A percentile compares a stretch with the other conserved stretches of the same genome.
These are phyloP conservation scores for Debaryomyces subglobosus DNA, from an alignment of 1,139 yeast genomes.

Conservation along the genomic window DNA sequence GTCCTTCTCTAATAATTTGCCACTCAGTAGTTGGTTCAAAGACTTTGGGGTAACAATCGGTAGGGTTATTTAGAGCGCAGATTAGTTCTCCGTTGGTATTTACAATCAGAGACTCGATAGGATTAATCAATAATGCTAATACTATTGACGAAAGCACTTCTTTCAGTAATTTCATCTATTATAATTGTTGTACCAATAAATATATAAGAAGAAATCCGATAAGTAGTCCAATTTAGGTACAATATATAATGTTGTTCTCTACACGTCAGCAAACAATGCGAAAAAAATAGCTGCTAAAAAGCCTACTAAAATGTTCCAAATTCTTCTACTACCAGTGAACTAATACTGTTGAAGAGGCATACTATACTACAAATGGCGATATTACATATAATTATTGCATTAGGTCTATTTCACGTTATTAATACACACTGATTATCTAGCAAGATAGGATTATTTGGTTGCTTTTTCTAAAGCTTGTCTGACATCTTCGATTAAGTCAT, in stretches of 20 bases:
- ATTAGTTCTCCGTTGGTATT: conserved; percentile 31
- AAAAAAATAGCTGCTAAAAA: conserved; percentile 4
- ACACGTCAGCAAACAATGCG: conserved; percentile 8
- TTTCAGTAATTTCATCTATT: conserved; percentile 5
- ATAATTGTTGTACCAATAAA: background rate
- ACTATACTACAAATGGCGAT: background rate
- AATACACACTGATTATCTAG: background rate
- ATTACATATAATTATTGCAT: background rate
- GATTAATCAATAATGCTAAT: conserved; percentile 1
- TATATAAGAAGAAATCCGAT: background rate
- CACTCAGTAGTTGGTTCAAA: conserved; percentile 69
- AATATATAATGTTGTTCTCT: conserved; percentile 1
- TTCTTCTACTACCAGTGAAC: background rate
- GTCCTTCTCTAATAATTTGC: conserved; percentile 69
- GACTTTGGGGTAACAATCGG: conserved; percentile 63
- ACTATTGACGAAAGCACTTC: background rate
- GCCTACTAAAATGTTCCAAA: background rate
- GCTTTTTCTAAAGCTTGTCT: conserved; percentile 62
- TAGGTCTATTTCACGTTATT: conserved; percentile 1
- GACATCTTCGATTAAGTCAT: conserved; percentile 75
- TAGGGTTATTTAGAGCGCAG: conserved; percentile 49
- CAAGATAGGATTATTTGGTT: conserved; percentile 7
- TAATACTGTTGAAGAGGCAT: background rate
- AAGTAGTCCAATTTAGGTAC: background rate
- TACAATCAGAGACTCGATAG: conserved; percentile 13